A percentile compares a stretch with the other conserved stretches of the same genome.
Evolutionary conservation across 441 rosid species (phyloP).

Genomic region (Croton laevigatus): DNA sequence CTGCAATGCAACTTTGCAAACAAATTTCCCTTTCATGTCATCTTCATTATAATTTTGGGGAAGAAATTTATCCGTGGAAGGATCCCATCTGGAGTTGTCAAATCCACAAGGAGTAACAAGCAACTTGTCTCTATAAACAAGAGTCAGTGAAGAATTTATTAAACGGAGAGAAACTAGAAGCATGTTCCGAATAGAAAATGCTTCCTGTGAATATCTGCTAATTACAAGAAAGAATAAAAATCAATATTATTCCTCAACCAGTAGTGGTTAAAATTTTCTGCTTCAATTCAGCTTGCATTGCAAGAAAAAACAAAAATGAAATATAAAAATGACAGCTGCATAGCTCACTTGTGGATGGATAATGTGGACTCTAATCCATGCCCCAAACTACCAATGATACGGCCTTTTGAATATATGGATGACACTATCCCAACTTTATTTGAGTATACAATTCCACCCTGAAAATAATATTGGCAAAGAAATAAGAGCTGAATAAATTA

Average conservation of each 20-base stretch:
- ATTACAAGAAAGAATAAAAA: neutral
- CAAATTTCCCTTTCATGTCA: constrained; percentile 57
- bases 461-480: constrained; percentile 22
- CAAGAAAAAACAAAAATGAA: constrained; percentile 3
- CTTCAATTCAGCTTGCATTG: constrained; percentile 18
- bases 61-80: constrained; percentile 57
- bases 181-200: neutral
- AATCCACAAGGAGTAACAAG: constrained; percentile 57
- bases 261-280: constrained; percentile 13
- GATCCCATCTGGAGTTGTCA: constrained; percentile 63
- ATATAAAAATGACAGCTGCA: constrained; percentile 10
- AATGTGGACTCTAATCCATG: constrained; percentile 61
- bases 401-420: constrained; percentile 51
- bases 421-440: constrained; percentile 66
- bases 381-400: constrained; percentile 38
- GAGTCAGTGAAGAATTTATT: constrained; percentile 4
- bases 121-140: constrained; percentile 59
- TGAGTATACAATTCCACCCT: constrained; percentile 86
- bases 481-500: neutral
- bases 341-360: constrained; percentile 50
- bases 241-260: constrained; percentile 1
- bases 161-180: neutral
- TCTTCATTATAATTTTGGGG: constrained; percentile 50
- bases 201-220: neutral
- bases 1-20: constrained; percentile 56